Evolutionary conservation across 106 monocot species (phyloP), one percentile per base, ranked within the genome.

Genomic region (Dendrobium officinale): DNA sequence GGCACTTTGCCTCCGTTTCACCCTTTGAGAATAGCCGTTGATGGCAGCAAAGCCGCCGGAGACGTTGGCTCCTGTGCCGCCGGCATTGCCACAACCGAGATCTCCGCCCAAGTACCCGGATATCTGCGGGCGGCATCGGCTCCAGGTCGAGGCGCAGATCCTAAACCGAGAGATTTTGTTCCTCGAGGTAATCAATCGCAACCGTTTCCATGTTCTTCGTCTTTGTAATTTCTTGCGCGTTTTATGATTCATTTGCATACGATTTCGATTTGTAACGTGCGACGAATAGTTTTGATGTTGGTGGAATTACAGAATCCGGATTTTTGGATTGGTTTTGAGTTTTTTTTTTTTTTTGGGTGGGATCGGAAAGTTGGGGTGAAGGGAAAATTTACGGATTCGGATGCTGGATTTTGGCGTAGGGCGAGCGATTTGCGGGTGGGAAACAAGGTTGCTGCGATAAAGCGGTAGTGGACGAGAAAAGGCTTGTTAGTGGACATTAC

Each of bases 61-160:
- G 5, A 13, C 26, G 26, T 67, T 6, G 2, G 64, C 80, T 55
- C 80, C 59, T 8, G 19, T 18, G 51, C 31, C 70, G 75, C 79
- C 41, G 41, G 42, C 19, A 20, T 1, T 42, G 18, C 74, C 85
- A 2, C 55, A 47, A 44, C 88, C 88, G 6, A 79, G 75, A 79
- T 88, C 88, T 29, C 88, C 88, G 82, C 88, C 85, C 41, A 48
- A 41, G 72, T 80, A 88, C 84, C 85, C 85, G 13, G 88, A 88
- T 76, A 59, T 82, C 42, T 85, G 82, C 49, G 88, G 88, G 11
- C 73, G 67, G 45, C 88, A 79, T 66, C 55, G 80, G 79, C 43
- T 84, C 49, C 82, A 75, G 76, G 82, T 79, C 54, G 77, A 79
- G 44, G 80, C 79, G 13, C 88, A 82, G 75, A 55, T 42, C 41